Evolutionary conservation across 768 basidiomycete genomes (phyloP), one percentile per base, ranked within the genome.

Genomic region (Stropharia rugosoannulata): DNA sequence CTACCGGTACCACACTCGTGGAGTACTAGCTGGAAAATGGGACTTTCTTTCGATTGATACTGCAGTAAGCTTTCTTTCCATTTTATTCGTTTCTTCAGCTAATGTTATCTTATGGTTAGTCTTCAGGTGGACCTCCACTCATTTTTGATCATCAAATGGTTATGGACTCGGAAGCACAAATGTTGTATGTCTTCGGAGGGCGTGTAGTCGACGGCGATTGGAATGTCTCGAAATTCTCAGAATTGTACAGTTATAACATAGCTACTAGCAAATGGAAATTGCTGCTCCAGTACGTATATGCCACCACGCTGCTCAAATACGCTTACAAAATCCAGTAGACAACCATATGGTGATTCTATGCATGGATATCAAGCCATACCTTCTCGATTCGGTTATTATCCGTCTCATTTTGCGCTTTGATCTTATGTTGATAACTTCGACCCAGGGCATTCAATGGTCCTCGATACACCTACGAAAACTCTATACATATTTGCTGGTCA

Each of bases 61-160:
- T 12, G 78, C 78, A 56, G 90, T 90, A 62, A 58, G 84, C 60
- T 16, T 19, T 38, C 52, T 35, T 42, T 35, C 13, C 16, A 44
- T 36, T 35, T 19, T 10, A 18, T 36, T 5, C 11, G 18, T 45
- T 25, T 10, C 27, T 38, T 25, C 19, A 4, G 32, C 35, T 45
- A 9, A 18, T 37, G 45, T 54, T 25, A 44, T 9, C 13, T 38
- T 44, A 32, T 46, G 22, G 46, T 12, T 58, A 90, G 90, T 67
- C 75, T 0, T 77, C 79, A 4, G 86, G 84, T 1, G 90, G 89
- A 1, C 90, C 90, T 1, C 84, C 86, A 0, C 71, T 90, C 35
- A 73, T 92, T 39, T 89, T 85, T 59, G 91, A 93, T 65, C 90
- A 92, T 61, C 89, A 90, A 69, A 88, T 93, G 84, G 85, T 75